Evolutionary conservation across 495 filamentous ascomycete genomes (phyloP).

Genomic region (Hypoxylon perforatum): DNA sequence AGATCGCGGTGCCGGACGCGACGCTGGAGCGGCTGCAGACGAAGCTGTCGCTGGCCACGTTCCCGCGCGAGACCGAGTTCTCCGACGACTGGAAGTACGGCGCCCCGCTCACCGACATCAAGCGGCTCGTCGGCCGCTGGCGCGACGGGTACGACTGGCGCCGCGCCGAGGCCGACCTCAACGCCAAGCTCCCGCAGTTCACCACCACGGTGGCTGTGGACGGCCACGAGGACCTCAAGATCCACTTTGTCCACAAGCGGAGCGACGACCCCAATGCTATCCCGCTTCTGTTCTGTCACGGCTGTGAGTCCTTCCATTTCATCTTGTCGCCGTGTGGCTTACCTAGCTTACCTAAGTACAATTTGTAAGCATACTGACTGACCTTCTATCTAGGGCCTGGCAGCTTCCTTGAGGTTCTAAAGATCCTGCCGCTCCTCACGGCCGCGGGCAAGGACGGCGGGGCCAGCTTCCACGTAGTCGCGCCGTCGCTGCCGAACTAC

Average conservation of each 20-base stretch:
- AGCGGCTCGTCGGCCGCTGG: constrained; percentile 34
- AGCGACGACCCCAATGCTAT: constrained; percentile 57
- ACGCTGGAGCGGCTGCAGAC: constrained; percentile 27
- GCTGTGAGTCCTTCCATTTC: constrained; percentile 60
- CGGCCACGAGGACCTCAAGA: constrained; percentile 52
- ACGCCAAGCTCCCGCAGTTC: constrained; percentile 62
- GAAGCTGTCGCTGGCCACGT: constrained; percentile 37
- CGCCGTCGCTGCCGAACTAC: constrained; percentile 73
- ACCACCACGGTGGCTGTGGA: constrained; percentile 54
- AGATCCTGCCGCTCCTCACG: constrained; percentile 69
- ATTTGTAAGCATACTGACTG: no score
- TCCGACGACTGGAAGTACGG: constrained; percentile 40
- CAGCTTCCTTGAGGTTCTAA: constrained; percentile 73
- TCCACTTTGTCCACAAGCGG: constrained; percentile 62
- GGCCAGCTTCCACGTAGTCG: constrained; percentile 72
- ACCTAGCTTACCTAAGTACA: constrained; percentile 1
- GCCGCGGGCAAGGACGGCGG: constrained; percentile 45
- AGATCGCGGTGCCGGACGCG: constrained; percentile 39
- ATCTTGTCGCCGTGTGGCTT: not conserved
- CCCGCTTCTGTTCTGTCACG: constrained; percentile 67
- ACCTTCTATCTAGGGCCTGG: constrained; percentile 68
- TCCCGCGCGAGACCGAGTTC: constrained; percentile 42
- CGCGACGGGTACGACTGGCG: constrained; percentile 40
- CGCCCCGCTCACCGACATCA: constrained; percentile 35
- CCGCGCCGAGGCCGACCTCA: constrained; percentile 55